Conservation (phyloP, 2,329 filamentous ascomycete genomes). For the Fusarium siculi region DNA sequence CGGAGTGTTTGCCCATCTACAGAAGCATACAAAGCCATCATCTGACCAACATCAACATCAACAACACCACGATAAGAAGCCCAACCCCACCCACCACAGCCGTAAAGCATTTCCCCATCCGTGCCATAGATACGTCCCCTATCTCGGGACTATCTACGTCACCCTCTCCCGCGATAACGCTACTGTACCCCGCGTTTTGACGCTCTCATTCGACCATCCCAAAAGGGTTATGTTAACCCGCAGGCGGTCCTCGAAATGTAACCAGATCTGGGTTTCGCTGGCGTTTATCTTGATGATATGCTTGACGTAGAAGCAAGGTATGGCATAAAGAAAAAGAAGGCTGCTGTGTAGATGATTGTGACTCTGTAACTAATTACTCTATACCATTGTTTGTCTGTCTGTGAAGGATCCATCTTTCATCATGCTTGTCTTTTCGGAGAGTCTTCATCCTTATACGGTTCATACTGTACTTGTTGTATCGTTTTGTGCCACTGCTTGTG, state of each 20-base stretch:
- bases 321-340: conserved; percentile 32
- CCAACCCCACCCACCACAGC: neutral
- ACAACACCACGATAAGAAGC: neutral
- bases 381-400: neutral
- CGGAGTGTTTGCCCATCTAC: neutral
- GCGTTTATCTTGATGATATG: conserved; percentile 17
- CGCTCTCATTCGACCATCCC: conserved; percentile 3
- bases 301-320: neutral
- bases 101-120: conserved; percentile 21
- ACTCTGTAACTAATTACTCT: neutral
- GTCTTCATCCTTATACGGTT: conserved; percentile 4
- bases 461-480: conserved; percentile 14
- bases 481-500: conserved; percentile 13
- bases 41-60: neutral
- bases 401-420: neutral
- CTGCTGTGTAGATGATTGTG: conserved; percentile 4
- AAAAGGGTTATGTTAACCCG: conserved; percentile 35
- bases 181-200: conserved; percentile 31
- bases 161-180: conserved; percentile 23
- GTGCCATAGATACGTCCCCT: neutral
- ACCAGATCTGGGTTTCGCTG: conserved; percentile 15
- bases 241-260: conserved; percentile 19
- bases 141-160: conserved; percentile 18
- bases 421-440: conserved; percentile 28
- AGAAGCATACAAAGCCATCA: neutral